phyloP scores from a whole-genome alignment of 495 filamentous ascomycete species.

The Aspergillus funiculosus region DNA sequence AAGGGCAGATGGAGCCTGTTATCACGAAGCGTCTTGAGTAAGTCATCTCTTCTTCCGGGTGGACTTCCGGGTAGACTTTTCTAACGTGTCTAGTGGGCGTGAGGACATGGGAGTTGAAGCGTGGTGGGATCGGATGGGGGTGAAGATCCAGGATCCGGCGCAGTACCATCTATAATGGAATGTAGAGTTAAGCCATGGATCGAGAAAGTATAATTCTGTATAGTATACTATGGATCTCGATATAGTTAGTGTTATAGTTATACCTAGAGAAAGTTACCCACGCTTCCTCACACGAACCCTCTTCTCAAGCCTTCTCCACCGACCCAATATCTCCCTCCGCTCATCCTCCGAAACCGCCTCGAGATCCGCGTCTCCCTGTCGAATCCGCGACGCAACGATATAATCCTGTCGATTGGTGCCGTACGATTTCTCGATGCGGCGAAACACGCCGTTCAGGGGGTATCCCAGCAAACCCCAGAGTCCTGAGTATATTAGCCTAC shows the following conservation, averaged over 20 bases:
- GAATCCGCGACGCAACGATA: slow-evolving; percentile 60
- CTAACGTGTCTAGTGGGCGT: slow-evolving; percentile 32
- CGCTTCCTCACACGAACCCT: neutral
- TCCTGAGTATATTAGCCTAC: too few species aligned
- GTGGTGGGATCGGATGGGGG: slow-evolving; percentile 40
- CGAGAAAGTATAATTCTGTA: too few species aligned
- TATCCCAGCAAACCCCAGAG: slow-evolving; percentile 61
- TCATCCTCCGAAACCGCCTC: slow-evolving; percentile 45
- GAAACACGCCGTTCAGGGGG: slow-evolving; percentile 63
- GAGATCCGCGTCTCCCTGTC: slow-evolving; percentile 61
- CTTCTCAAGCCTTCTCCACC: slow-evolving; percentile 44
- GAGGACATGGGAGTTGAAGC: slow-evolving; percentile 48
- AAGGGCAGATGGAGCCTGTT: slow-evolving; percentile 42
- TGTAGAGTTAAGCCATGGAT: too few species aligned
- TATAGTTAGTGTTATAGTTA: too few species aligned
- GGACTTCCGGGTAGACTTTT: neutral
- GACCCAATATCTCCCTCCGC: slow-evolving; percentile 49
- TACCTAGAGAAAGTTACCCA: too few species aligned
- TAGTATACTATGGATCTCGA: too few species aligned
- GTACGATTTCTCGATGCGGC: slow-evolving; percentile 56
- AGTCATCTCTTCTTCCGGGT: slow-evolving; percentile 14
- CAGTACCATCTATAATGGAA: slow-evolving; percentile 33
- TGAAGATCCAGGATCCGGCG: slow-evolving; percentile 23
- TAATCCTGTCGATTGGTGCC: slow-evolving; percentile 58
- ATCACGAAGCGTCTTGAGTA: slow-evolving; percentile 42